Evolutionary conservation across 2,329 filamentous ascomycete species (phyloP).

Genomic region (Plenodomus tracheiphilus): DNA sequence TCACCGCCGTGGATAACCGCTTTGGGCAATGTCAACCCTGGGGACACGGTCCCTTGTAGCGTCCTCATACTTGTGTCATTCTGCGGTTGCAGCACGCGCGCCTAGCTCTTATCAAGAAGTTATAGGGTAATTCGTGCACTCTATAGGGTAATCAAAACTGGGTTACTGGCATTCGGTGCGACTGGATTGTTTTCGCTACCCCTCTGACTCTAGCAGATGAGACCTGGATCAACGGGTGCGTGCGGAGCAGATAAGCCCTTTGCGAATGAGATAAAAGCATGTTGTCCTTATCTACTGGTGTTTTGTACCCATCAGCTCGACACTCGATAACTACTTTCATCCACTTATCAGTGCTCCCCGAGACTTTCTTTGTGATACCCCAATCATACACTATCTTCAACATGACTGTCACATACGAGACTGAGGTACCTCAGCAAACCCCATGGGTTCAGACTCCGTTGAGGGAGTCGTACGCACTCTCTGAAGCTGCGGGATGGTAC

Average conservation of each 20-base stretch:
- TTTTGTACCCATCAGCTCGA: constrained; percentile 1
- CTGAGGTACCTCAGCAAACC: constrained; percentile 28
- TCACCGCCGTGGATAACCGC: constrained; percentile 35
- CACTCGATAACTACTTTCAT: constrained; percentile 1
- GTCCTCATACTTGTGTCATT: constrained; percentile 31
- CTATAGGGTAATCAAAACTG: constrained; percentile 43
- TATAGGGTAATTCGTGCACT: constrained; percentile 39
- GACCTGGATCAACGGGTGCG: constrained; percentile 22
- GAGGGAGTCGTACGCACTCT: constrained; percentile 67
- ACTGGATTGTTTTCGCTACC: constrained; percentile 7
- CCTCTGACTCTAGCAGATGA: constrained; percentile 12
- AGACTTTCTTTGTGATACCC: constrained; percentile 13
- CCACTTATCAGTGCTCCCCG: background rate
- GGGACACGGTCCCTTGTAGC: constrained; percentile 14
- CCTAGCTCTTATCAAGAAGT: constrained; percentile 32
- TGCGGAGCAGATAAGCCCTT: constrained; percentile 28
- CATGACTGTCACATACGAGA: constrained; percentile 31
- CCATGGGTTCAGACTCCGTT: constrained; percentile 74
- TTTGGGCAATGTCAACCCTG: constrained; percentile 33
- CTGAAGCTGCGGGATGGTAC: constrained; percentile 72
- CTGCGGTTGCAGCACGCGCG: constrained; percentile 20
- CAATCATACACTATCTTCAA: constrained; percentile 6
- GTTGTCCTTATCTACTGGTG: constrained; percentile 3
- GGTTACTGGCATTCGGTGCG: constrained; percentile 14
- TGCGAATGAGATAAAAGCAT: constrained; percentile 15